Evolutionary conservation across 306 rosid species (phyloP), one percentile per base, ranked within the genome.

Genomic region (Betula pendula): DNA sequence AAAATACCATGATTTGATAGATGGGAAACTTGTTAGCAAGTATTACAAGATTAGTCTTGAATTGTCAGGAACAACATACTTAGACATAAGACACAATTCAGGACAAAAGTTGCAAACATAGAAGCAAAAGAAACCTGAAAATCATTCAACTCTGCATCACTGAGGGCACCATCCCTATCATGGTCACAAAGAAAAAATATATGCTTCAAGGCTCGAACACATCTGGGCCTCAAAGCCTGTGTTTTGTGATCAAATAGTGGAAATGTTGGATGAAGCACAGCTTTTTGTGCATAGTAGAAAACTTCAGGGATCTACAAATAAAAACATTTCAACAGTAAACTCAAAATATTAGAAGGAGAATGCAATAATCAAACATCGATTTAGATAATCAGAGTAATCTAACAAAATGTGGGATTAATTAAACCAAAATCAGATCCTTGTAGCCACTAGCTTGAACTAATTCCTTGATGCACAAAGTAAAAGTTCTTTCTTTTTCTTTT

Each of bases 211-310:
- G 99, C 97, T 52, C 97, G 90, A 68, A 96, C 90, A 53, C 97
- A 96, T 76, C 96, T 85, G 77, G 96, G 98, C 89, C 91, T 96
- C 75, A 96, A 86, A 76, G 94, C 89, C 76, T 91, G 99, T 60
- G 98, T 82, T 85, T 96, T 97, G 79, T 91, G 98, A 83, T 96
- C 98, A 65, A 96, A 93, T 77, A 93, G 87, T 70, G 99, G 98
- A 69, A 91, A 94, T 0, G 97, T 93, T 68, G 97, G 98, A 80
- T 96, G 97, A 84, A 96, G 99, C 49, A 92, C 99, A n/a, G 98
- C 99, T 81, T 92, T 96, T 81, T 96, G 97, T 20, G 99, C 98
- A 72, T 92, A 92, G 86, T 92, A 92, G 85, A 96, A 96, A 74
- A 96, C 99, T 80, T 96, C 99, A 35, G 94, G 93, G 73, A 96